phyloP scores from a whole-genome alignment of 2,329 filamentous ascomycete species.

The Aspergillus viridinutans region DNA sequence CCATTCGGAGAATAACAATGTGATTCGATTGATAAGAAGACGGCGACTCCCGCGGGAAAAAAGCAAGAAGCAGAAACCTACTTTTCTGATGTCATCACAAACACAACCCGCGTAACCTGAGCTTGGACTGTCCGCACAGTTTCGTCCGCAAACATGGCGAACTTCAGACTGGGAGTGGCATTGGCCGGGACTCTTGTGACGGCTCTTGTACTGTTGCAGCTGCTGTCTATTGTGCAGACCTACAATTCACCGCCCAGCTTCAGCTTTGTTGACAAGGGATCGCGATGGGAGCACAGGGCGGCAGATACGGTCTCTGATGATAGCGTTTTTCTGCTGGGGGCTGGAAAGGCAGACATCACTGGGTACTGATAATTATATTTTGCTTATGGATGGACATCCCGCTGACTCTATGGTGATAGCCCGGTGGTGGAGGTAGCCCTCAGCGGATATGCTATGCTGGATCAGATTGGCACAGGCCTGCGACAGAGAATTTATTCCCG shows the following conservation, averaged over 20 bases:
- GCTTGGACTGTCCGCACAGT: not conserved
- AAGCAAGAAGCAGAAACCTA: not conserved
- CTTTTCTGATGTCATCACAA: slow-evolving; percentile 8
- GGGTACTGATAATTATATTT: slow-evolving; percentile 44
- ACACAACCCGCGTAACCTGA: slow-evolving; percentile 5
- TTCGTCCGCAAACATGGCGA: slow-evolving; percentile 23
- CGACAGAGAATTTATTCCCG: slow-evolving; percentile 84
- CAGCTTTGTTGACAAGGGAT: slow-evolving; percentile 10
- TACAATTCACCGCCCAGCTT: slow-evolving; percentile 10
- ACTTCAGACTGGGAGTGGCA: slow-evolving; percentile 21
- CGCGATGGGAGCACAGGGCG: slow-evolving; percentile 22
- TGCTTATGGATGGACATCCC: not conserved
- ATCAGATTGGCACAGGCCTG: slow-evolving; percentile 76
- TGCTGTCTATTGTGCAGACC: slow-evolving; percentile 22
- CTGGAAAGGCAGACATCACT: slow-evolving; percentile 69
- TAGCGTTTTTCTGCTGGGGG: slow-evolving; percentile 59
- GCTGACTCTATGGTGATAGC: slow-evolving; percentile 33
- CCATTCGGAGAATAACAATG: not conserved
- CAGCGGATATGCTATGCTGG: slow-evolving; percentile 86
- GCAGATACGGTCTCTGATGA: slow-evolving; percentile 23
- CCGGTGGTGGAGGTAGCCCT: slow-evolving; percentile 87
- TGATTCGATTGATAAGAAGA: not conserved
- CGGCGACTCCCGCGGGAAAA: not conserved
- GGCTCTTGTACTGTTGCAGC: slow-evolving; percentile 29
- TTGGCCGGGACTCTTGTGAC: slow-evolving; percentile 24